Evolutionary conservation across 805 yeast species (phyloP).

Genomic region (Metschnikowia borealis): DNA sequence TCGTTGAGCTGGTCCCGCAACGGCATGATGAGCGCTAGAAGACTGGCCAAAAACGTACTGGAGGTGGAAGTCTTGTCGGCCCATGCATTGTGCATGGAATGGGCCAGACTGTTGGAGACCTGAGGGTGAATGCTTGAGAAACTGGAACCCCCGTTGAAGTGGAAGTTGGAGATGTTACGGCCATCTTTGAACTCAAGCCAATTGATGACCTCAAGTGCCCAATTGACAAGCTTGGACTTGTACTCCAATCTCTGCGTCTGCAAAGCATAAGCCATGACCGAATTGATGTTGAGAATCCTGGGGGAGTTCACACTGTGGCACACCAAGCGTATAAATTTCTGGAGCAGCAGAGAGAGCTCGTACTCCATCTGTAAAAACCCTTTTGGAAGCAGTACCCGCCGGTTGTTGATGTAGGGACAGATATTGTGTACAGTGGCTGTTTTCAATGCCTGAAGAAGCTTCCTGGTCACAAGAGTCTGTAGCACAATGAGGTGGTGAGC

Average conservation of each 20-base stretch:
- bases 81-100: slow-evolving; percentile 4
- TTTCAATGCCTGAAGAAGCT: slow-evolving; percentile 28
- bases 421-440: slow-evolving; percentile 12
- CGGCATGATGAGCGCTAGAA: slow-evolving; percentile 45
- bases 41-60: slow-evolving; percentile 43
- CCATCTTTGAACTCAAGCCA: slow-evolving; percentile 58
- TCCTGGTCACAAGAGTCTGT: slow-evolving; percentile 38
- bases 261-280: slow-evolving; percentile 28
- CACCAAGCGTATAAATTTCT: slow-evolving; percentile 34
- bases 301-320: slow-evolving; percentile 44
- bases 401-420: slow-evolving; percentile 27
- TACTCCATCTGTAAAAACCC: slow-evolving; percentile 39
- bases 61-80: slow-evolving; percentile 7
- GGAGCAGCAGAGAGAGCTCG: slow-evolving; percentile 39
- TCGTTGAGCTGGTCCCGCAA: slow-evolving; percentile 30
- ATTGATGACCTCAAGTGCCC: slow-evolving; percentile 50
- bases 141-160: slow-evolving; percentile 8
- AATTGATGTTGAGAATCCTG: slow-evolving; percentile 39
- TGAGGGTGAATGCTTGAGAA: slow-evolving; percentile 8
- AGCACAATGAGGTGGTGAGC: slow-evolving; percentile 36
- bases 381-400: slow-evolving; percentile 35
- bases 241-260: slow-evolving; percentile 18
- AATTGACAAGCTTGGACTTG: slow-evolving; percentile 40
- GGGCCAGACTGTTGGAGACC: slow-evolving; percentile 4
- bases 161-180: slow-evolving; percentile 11